Evolutionary conservation across 495 filamentous ascomycete genomes (phyloP).

Genomic region (Xylaria castorea): DNA sequence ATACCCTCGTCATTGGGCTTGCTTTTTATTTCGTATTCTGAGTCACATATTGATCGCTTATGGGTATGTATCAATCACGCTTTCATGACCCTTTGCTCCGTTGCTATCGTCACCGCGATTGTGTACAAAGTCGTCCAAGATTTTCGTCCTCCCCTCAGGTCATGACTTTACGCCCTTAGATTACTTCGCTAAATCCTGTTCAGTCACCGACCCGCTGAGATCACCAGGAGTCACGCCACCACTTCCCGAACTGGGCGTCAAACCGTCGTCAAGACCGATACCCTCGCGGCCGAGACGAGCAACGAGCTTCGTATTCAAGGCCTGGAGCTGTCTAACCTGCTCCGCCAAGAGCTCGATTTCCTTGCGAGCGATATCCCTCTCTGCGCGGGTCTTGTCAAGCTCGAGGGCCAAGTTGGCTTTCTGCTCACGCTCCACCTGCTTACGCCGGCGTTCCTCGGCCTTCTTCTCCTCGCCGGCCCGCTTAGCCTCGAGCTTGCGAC

Average conservation of each 20-base stretch:
- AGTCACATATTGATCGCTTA: background rate
- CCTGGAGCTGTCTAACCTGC: slow-evolving; percentile 68
- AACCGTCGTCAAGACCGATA: slow-evolving; percentile 14
- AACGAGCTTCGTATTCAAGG: slow-evolving; percentile 67
- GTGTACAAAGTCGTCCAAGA: background rate
- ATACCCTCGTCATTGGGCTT: background rate
- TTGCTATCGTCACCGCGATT: background rate
- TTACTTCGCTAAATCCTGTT: background rate
- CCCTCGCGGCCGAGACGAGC: slow-evolving; percentile 57
- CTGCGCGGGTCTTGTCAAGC: slow-evolving; percentile 59
- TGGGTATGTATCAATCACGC: background rate
- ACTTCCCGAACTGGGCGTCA: background rate
- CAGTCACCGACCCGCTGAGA: background rate
- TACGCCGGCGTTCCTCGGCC: slow-evolving; percentile 62
- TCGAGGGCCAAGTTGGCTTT: slow-evolving; percentile 53
- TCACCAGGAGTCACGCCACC: background rate
- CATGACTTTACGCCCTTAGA: background rate
- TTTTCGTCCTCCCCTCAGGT: background rate
- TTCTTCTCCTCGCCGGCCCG: slow-evolving; percentile 65
- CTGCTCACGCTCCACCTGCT: slow-evolving; percentile 62
- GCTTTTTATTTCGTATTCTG: background rate
- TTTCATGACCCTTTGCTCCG: background rate
- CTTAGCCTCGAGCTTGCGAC: slow-evolving; percentile 68
- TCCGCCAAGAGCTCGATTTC: slow-evolving; percentile 69
- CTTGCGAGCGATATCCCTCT: slow-evolving; percentile 61